These are phyloP conservation scores for Ophiostoma tasmaniense DNA, from an alignment of 2,329 filamentous ascomycete species.

Conservation along the genomic window DNA sequence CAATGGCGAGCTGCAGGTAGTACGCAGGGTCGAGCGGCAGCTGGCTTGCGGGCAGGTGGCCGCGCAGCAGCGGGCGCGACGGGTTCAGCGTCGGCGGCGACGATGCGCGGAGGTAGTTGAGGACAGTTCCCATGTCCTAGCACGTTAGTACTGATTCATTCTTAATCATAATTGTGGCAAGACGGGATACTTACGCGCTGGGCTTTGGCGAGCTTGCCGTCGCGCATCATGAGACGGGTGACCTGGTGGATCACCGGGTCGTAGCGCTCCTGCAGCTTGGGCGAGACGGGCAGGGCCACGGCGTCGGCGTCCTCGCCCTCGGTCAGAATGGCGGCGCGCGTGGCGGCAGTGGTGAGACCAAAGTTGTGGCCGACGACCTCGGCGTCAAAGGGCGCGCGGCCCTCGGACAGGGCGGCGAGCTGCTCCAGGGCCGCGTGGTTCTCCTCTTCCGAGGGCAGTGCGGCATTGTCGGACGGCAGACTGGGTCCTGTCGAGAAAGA, in stretches of 20 bases:
- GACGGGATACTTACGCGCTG: conserved; percentile 57
- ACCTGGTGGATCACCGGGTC: conserved; percentile 78
- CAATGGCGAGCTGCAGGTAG: conserved; percentile 83
- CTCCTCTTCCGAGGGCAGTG: conserved; percentile 21
- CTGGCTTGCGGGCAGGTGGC: conserved; percentile 64
- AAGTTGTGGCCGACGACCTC: conserved; percentile 61
- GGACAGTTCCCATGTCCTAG: conserved; percentile 76
- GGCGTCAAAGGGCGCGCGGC: conserved; percentile 27
- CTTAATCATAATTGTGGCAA: background rate
- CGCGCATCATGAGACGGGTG: conserved; percentile 80
- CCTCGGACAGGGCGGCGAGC: conserved; percentile 29
- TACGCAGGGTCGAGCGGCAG: conserved; percentile 82
- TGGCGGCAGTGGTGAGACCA: conserved; percentile 47
- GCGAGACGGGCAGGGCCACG: conserved; percentile 50
- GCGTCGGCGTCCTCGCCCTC: background rate
- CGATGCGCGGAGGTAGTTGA: conserved; percentile 76
- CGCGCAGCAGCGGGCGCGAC: conserved; percentile 62
- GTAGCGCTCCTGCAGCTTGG: conserved; percentile 71
- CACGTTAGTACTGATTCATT: background rate
- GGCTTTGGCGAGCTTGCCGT: conserved; percentile 85
- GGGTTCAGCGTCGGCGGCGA: conserved; percentile 70
- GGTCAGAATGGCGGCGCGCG: conserved; percentile 6
- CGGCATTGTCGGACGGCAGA: background rate
- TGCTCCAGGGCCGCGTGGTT: conserved; percentile 36
- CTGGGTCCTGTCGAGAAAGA: background rate